Evolutionary conservation across 257 asterid genomes (phyloP).

Genomic region (Cynanchum wilfordii): DNA sequence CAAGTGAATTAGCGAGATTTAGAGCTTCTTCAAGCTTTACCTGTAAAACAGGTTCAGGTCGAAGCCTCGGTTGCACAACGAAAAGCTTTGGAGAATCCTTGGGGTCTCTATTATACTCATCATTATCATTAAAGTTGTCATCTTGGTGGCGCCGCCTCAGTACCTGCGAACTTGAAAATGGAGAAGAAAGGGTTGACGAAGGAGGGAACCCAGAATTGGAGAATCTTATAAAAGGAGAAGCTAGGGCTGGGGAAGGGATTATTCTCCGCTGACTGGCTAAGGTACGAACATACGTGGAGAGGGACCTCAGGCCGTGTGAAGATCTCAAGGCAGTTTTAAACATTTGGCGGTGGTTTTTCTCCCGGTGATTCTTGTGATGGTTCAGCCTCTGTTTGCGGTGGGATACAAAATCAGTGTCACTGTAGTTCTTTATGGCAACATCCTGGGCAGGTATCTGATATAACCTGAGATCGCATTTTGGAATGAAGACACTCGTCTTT

Average conservation of each 20-base stretch:
- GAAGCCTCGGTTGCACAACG: slow-evolving; percentile 84
- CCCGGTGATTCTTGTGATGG: background rate
- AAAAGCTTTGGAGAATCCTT: slow-evolving; percentile 64
- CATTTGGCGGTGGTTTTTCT: background rate
- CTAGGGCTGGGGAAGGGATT: background rate
- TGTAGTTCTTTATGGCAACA: background rate
- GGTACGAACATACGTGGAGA: background rate
- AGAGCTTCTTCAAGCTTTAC: slow-evolving; percentile 76
- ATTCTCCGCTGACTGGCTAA: background rate
- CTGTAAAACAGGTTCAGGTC: slow-evolving; percentile 56
- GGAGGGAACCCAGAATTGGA: background rate
- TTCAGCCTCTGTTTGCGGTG: slow-evolving; percentile 3
- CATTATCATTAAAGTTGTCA: slow-evolving; percentile 26
- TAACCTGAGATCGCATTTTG: background rate
- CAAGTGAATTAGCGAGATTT: slow-evolving; percentile 83
- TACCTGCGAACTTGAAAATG: slow-evolving; percentile 13
- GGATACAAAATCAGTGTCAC: background rate
- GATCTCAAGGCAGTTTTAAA: background rate
- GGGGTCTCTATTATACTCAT: slow-evolving; percentile 30
- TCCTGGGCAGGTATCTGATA: background rate
- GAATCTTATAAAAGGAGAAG: background rate
- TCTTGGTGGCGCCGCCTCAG: slow-evolving; percentile 18
- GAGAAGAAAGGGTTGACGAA: slow-evolving; percentile 14
- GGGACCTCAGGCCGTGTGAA: background rate
- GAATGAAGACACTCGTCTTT: background rate